Conservation (phyloP, 2,329 filamentous ascomycete species). For the Cercospora berteroae region DNA sequence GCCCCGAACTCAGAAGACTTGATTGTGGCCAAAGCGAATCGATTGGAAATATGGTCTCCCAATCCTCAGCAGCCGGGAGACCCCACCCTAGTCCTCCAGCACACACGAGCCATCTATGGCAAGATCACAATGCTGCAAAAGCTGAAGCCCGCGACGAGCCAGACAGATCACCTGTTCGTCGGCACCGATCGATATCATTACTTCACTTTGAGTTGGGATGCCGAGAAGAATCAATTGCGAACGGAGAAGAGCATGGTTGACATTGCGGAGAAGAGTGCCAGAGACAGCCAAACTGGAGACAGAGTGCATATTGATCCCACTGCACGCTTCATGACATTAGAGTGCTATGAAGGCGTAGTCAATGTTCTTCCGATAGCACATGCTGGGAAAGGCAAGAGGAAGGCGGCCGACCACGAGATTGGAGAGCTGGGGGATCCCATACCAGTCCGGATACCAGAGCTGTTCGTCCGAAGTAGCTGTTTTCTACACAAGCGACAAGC, state of each 20-base stretch:
- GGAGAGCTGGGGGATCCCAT: slow-evolving; percentile 62
- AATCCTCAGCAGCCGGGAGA: slow-evolving; percentile 54
- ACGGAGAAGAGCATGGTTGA: slow-evolving; percentile 61
- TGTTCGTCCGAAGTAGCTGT: slow-evolving; percentile 64
- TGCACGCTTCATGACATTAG: slow-evolving; percentile 64
- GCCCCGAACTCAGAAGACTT: slow-evolving; percentile 74
- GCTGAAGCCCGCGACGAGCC: slow-evolving; percentile 69
- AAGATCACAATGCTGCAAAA: slow-evolving; percentile 81
- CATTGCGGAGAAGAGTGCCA: slow-evolving; percentile 58
- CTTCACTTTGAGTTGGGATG: slow-evolving; percentile 84
- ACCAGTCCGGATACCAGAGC: slow-evolving; percentile 62
- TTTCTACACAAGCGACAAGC: slow-evolving; percentile 58
- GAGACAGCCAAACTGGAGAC: slow-evolving; percentile 79
- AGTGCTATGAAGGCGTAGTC: slow-evolving; percentile 67
- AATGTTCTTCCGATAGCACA: slow-evolving; percentile 62
- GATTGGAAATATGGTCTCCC: slow-evolving; percentile 74
- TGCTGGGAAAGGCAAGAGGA: slow-evolving; percentile 50
- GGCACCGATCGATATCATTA: slow-evolving; percentile 88
- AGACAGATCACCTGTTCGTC: slow-evolving; percentile 83
- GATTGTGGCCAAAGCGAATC: slow-evolving; percentile 81
- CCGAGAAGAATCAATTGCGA: slow-evolving; percentile 51
- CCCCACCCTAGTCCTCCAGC: slow-evolving; percentile 58
- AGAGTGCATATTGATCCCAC: slow-evolving; percentile 81
- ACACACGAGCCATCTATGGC: slow-evolving; percentile 75
- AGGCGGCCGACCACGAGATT: slow-evolving; percentile 46